Evolutionary conservation across 306 rosid species (phyloP).

Genomic region (Macrotyloma uniflorum): DNA sequence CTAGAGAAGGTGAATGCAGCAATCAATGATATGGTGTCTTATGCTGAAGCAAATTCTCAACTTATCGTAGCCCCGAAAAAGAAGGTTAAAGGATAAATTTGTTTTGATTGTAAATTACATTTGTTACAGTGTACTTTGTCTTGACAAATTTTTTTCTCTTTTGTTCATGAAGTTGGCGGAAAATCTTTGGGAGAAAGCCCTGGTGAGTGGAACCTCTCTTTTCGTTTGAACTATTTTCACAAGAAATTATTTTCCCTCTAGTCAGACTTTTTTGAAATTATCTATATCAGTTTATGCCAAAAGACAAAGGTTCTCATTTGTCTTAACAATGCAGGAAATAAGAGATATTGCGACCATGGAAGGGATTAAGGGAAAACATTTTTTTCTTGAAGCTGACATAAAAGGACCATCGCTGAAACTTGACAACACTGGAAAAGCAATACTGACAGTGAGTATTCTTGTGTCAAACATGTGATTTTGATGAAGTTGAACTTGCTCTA

Average conservation of each 20-base stretch:
- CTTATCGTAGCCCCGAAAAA: slow-evolving; percentile 77
- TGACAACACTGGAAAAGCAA: slow-evolving; percentile 91
- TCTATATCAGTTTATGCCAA: not conserved
- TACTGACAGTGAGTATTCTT: slow-evolving; percentile 65
- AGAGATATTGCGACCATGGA: slow-evolving; percentile 81
- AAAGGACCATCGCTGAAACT: slow-evolving; percentile 86
- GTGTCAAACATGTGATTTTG: slow-evolving; percentile 17
- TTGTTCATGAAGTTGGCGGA: slow-evolving; percentile 70
- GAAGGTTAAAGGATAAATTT: slow-evolving; percentile 56
- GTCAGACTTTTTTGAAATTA: not conserved
- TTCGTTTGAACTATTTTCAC: not conserved
- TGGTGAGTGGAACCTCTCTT: slow-evolving; percentile 63
- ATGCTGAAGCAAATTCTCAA: slow-evolving; percentile 84
- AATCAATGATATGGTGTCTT: slow-evolving; percentile 77
- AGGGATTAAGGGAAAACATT: slow-evolving; percentile 77
- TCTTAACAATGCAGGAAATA: slow-evolving; percentile 62
- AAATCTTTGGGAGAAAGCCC: slow-evolving; percentile 78
- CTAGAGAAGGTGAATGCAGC: slow-evolving; percentile 90
- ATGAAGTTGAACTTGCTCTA: not conserved
- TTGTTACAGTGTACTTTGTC: slow-evolving; percentile 2
- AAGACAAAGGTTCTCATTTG: slow-evolving; percentile 30
- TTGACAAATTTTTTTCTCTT: slow-evolving; percentile 40
- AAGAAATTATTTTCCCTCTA: not conserved
- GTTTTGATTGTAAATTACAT: slow-evolving; percentile 27
- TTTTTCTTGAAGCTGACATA: slow-evolving; percentile 82